phyloP scores from a whole-genome alignment of 2,329 filamentous ascomycete species.

The Penicillium hesseltinei region DNA sequence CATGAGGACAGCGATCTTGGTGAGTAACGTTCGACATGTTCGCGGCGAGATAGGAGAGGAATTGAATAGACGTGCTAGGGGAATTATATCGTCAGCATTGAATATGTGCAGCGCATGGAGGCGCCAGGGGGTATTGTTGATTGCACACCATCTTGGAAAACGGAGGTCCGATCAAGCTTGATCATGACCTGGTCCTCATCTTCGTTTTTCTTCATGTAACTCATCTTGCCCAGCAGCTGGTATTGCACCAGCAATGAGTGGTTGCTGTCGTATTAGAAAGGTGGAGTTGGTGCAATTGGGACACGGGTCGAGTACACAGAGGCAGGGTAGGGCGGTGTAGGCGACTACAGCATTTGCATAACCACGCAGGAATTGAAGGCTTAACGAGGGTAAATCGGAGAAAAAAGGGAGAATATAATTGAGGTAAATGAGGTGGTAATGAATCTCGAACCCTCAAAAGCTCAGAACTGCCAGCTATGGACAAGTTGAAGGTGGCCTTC shows the following conservation, averaged over 20 bases:
- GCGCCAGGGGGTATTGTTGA: conserved; percentile 22
- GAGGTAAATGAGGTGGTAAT: conserved; percentile 16
- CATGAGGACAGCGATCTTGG: conserved; percentile 92
- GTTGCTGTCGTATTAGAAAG: conserved; percentile 21
- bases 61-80: conserved; percentile 90
- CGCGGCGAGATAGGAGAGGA: conserved; percentile 93
- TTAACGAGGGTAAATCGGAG: background rate
- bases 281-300: conserved; percentile 27
- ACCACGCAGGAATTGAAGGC: conserved; percentile 8
- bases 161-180: conserved; percentile 95
- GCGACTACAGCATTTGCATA: conserved; percentile 26
- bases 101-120: conserved; percentile 21
- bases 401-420: conserved; percentile 1
- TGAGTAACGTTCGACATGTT: conserved; percentile 95
- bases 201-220: conserved; percentile 99
- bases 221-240: conserved; percentile 60
- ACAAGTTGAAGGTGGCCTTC: conserved; percentile 42
- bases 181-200: conserved; percentile 90
- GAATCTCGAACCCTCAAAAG: conserved; percentile 19
- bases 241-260: conserved; percentile 31
- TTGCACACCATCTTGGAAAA: conserved; percentile 91
- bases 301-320: conserved; percentile 25
- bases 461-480: conserved; percentile 24
- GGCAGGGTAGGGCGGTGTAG: conserved; percentile 25
- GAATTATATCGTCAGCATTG: conserved; percentile 15